phyloP scores from a whole-genome alignment of 2,329 filamentous ascomycete genomes.

The Colletotrichum agaves region DNA sequence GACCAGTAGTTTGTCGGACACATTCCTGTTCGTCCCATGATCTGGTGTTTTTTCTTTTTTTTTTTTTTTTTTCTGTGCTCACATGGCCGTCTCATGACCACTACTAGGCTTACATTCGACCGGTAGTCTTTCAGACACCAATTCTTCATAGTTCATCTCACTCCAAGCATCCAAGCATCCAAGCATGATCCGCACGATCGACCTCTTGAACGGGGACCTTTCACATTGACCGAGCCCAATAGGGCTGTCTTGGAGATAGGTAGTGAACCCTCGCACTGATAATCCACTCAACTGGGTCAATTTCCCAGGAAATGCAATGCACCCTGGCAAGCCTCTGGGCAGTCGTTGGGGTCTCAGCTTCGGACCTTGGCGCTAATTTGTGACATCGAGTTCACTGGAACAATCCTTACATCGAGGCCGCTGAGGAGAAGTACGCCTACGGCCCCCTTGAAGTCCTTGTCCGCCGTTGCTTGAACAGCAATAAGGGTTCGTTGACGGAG shows the following conservation, averaged over 20 bases:
- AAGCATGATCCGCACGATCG: slow-evolving; percentile 24
- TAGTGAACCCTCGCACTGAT: slow-evolving; percentile 6
- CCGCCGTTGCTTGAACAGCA: slow-evolving; percentile 11
- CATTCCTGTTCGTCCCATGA: slow-evolving; percentile 12
- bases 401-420: slow-evolving; percentile 14
- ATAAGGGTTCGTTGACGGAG: slow-evolving; percentile 19
- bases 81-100: slow-evolving; percentile 1
- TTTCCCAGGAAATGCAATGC: slow-evolving; percentile 35
- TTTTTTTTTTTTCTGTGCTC: not conserved
- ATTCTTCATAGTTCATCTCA: too few relatives aligned
- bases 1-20: not conserved
- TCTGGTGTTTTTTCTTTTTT: not conserved
- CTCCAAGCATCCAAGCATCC: not conserved
- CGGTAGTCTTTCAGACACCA: not conserved
- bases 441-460: slow-evolving; percentile 24
- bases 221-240: slow-evolving; percentile 19
- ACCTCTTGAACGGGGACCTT: slow-evolving; percentile 27
- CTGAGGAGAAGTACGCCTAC: not conserved
- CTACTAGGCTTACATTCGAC: not conserved
- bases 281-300: slow-evolving; percentile 33
- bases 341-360: slow-evolving; percentile 35
- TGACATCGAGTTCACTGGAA: slow-evolving; percentile 33
- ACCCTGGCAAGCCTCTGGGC: slow-evolving; percentile 34
- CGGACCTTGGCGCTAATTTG: slow-evolving; percentile 18
- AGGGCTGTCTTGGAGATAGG: slow-evolving; percentile 30